Percentiles rank a stretch among this genome's conserved stretches.
Conservation (phyloP, 2,329 filamentous ascomycete genomes). For the Tolypocladium tropicale region DNA sequence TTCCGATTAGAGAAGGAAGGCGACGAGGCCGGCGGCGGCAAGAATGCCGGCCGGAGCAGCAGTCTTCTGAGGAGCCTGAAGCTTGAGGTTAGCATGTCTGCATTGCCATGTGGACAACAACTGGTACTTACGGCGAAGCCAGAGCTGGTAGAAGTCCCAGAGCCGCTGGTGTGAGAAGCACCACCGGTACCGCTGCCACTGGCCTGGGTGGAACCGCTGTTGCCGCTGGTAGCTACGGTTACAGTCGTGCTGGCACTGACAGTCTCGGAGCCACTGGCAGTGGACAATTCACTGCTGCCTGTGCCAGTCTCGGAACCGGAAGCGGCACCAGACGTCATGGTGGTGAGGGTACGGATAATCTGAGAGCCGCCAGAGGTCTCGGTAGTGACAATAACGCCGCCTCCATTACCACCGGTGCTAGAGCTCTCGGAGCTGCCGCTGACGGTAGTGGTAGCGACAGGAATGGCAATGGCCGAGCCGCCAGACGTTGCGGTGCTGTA, state of each 20-base stretch:
- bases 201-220: not conserved
- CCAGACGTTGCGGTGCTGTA: slow-evolving; percentile 25
- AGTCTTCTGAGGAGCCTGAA: slow-evolving; percentile 28
- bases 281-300: slow-evolving; percentile 1
- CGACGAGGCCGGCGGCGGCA: slow-evolving; percentile 38
- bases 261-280: slow-evolving; percentile 5
- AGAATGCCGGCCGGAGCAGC: slow-evolving; percentile 35
- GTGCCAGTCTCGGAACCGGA: slow-evolving; percentile 11
- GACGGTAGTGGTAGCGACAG: slow-evolving; percentile 25
- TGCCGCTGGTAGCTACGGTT: not conserved
- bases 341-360: slow-evolving; percentile 16
- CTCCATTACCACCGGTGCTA: slow-evolving; percentile 9
- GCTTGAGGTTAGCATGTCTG: not conserved
- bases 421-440: slow-evolving; percentile 5
- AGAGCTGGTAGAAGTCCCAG: slow-evolving; percentile 7
- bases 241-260: not conserved
- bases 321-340: slow-evolving; percentile 10
- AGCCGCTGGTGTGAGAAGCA: not conserved
- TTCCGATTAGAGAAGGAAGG: slow-evolving; percentile 33
- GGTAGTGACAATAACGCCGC: slow-evolving; percentile 11
- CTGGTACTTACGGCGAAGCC: slow-evolving; percentile 19
- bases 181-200: not conserved
- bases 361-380: slow-evolving; percentile 12
- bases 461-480: slow-evolving; percentile 20
- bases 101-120: not conserved